Evolutionary conservation across 2,329 filamentous ascomycete species (phyloP), one percentile per base, ranked within the genome.

Genomic region (Dothiorella sarmentorum): DNA sequence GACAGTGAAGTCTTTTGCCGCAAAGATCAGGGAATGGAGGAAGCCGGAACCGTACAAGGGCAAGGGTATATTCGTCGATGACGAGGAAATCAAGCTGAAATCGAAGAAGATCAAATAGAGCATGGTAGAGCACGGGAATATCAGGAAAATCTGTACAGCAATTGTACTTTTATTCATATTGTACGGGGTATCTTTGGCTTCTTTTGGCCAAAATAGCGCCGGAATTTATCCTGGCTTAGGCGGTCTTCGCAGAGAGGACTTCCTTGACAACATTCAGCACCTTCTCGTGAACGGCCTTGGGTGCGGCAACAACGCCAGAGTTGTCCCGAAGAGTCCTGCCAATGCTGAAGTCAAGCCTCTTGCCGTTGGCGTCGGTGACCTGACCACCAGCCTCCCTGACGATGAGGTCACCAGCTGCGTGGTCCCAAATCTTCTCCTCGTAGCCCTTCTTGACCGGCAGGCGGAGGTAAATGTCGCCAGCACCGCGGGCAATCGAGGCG

Each of bases 361-460:
- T 89, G 67, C 95, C 94, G 62, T 88, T 82, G 38, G 91, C 88
- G 75, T 99, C 95, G 1, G 91, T 95, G 56, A 99, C 93, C 68
- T 89, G 80, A 49, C 94, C 95, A 53, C 94, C 94, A 2, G 94
- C 91, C 76, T 99, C 95, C 59, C 92, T 83, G 38, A 97, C 94
- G 65, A 99, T 92, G 60, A 99, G 77, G 68, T 96, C 92, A 38
- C 94, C 94, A 11, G 93, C 94, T 17, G 94, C 94, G 73, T 99
- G 94, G 71, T 99, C 94, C 94, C 94, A 99, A 66, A 99, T 99
- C 84, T 99, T 99, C 82, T 99, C 94, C 73, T 96, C 86, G 77
- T 99, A 99, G 56, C 88, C 87, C 66, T 87, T 88, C 71, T 85
- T 89, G 26, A 90, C 88, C 3, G 94, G 94, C 60, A 99, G 78